Conservation (phyloP, 345 rosid genomes). For the Lepidium sativum region DNA sequence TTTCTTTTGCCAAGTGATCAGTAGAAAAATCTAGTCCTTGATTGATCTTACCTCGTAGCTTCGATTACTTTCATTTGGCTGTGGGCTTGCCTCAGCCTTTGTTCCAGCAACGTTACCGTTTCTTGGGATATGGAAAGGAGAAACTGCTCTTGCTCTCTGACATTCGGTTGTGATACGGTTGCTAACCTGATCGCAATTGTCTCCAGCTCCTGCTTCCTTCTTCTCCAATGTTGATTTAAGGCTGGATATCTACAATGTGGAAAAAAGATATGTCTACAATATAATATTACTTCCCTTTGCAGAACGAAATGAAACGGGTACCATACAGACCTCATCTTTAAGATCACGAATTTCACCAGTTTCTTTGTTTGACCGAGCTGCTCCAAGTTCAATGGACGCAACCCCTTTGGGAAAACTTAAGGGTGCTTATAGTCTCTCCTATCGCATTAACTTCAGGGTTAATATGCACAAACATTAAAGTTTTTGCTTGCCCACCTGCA, state of each 20-base stretch:
- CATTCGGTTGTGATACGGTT: constrained; percentile 38
- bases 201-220: constrained; percentile 90
- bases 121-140: constrained; percentile 71
- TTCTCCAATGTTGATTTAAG: constrained; percentile 70
- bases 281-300: background rate
- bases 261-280: background rate
- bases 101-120: constrained; percentile 29
- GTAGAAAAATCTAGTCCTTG: background rate
- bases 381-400: constrained; percentile 89
- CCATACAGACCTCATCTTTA: constrained; percentile 68
- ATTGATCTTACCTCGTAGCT: constrained; percentile 44
- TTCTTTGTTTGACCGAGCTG: constrained; percentile 90
- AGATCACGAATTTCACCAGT: constrained; percentile 83
- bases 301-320: background rate
- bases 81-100: constrained; percentile 53
- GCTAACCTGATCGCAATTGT: constrained; percentile 40
- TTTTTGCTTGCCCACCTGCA: constrained; percentile 95
- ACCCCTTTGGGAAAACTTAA: constrained; percentile 95
- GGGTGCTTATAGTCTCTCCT: constrained; percentile 93
- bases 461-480: constrained; percentile 91
- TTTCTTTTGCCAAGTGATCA: background rate
- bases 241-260: constrained; percentile 49
- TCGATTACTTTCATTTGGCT: constrained; percentile 39
- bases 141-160: constrained; percentile 72
- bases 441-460: constrained; percentile 74